Base-by-base conservation (phyloP, 768 basidiomycete species). In the Kwoniella newhampshirensis region DNA sequence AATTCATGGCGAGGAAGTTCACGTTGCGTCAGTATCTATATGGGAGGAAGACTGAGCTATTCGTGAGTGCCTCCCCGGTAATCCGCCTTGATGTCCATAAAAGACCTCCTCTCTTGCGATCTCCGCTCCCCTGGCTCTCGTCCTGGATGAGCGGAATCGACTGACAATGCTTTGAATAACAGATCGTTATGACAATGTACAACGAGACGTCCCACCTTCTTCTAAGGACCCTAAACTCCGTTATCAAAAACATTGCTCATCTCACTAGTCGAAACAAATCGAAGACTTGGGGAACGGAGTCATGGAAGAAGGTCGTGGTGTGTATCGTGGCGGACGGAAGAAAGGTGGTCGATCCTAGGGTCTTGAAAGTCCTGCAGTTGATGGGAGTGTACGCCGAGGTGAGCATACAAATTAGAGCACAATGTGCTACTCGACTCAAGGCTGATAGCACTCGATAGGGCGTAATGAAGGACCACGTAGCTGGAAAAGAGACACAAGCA, bases 391-490 rank as follows among this genome's bases (percentile, higher is more conserved):
- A 57, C 42, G 51, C 64, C 25, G 45, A 54, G 35, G 60, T 58
- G 35, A 30, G 57, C 18, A 42, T 20, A 1, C 21, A 4, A 18
- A 12, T 20, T 5, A 11, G 5, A 35, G 20, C 8, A n/a, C 20
- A 25, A 55, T 12, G 25, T 7, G 43, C 3, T 32, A 21, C 7
- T 7, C 7, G 28, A 25, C 36, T 17, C 8, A 20, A 35, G 43
- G 30, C 20, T 45, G 25, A 46, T 39, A 51, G 83, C 74, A 89
- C 87, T 75, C 87, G 88, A 79, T 87, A 92, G 76, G 91, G 90
- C 60, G 87, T 91, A 35, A 85, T 88, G 57, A 92, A 92, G 73
- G 88, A 91, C 71, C 86, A 87, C 9, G 85, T 93, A 27, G 88
- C 81, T 20, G 89, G 89, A 40, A 91, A 90, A 76, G 90, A 91